A percentile compares a stretch with the other conserved stretches of the same genome.
Conservation (phyloP, 192 early-diverging fungal genomes). For the Podila clonocystis region DNA sequence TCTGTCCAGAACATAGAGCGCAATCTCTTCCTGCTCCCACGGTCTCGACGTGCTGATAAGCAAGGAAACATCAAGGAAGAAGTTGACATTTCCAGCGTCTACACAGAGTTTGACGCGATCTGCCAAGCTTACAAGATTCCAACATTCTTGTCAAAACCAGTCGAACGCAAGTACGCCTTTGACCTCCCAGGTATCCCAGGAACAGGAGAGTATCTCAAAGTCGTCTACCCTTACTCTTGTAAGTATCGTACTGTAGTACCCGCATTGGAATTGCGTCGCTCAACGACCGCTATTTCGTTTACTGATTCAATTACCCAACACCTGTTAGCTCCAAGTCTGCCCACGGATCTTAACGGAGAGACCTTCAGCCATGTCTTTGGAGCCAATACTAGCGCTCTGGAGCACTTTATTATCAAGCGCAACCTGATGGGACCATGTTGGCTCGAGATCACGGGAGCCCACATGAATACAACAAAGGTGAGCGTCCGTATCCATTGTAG, state of each 20-base stretch:
- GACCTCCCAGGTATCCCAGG: conserved; percentile 84
- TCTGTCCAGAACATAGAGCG: conserved; percentile 82
- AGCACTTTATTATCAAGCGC: conserved; percentile 93
- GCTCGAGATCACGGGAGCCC: conserved; percentile 76
- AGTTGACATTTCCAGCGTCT: conserved; percentile 75
- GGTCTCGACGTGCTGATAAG: conserved; percentile 61
- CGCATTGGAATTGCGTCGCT: not conserved
- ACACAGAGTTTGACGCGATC: conserved; percentile 77
- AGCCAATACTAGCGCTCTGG: conserved; percentile 84
- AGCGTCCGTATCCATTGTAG: not conserved
- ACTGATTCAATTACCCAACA: not conserved
- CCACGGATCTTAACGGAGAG: conserved; percentile 66
- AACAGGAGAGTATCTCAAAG: conserved; percentile 87
- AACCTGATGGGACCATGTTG: conserved; percentile 98
- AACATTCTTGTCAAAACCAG: conserved; percentile 67
- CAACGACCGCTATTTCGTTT: no score
- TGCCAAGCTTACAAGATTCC: conserved; percentile 65
- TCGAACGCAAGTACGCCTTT: conserved; percentile 91
- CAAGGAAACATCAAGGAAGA: conserved; percentile 64
- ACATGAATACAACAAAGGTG: conserved; percentile 60
- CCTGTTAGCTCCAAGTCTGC: conserved; percentile 65
- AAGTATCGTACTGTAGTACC: conserved; percentile 13
- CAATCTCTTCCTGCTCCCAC: conserved; percentile 94
- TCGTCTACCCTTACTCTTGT: conserved; percentile 78
- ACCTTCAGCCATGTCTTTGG: conserved; percentile 93